Evolutionary conservation across 2,329 filamentous ascomycete species (phyloP).

Genomic region (Talaromyces sp.): DNA sequence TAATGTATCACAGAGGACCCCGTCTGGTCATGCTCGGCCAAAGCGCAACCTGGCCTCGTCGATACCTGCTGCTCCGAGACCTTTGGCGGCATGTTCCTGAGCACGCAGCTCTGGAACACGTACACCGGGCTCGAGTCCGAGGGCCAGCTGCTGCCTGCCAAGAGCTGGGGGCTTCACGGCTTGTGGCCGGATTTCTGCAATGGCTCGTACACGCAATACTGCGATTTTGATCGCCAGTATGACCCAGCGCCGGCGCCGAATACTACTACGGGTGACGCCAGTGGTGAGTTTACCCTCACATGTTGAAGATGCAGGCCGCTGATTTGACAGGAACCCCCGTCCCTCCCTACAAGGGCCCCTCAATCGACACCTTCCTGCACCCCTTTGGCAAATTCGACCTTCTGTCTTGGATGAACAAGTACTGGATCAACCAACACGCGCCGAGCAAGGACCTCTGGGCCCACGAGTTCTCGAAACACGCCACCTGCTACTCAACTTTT

Average conservation of each 20-base stretch:
- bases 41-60: conserved; percentile 42
- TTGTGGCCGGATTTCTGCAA: conserved; percentile 53
- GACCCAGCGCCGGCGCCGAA: conserved; percentile 59
- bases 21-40: conserved; percentile 47
- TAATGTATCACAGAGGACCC: conserved; percentile 12
- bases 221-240: conserved; percentile 61
- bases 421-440: conserved; percentile 57
- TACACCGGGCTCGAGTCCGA: conserved; percentile 57
- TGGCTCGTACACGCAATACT: conserved; percentile 63
- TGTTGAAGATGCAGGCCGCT: not conserved
- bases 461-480: conserved; percentile 66
- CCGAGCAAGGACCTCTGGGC: conserved; percentile 60
- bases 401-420: conserved; percentile 61
- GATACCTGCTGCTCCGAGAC: conserved; percentile 65
- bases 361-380: conserved; percentile 56
- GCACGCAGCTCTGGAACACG: conserved; percentile 62
- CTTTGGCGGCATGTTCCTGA: conserved; percentile 58
- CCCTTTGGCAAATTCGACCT: conserved; percentile 57
- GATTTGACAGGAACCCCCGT: conserved; percentile 41
- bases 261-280: conserved; percentile 55
- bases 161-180: conserved; percentile 59
- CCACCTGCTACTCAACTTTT: conserved; percentile 64
- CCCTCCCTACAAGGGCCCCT: conserved; percentile 54
- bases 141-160: conserved; percentile 55
- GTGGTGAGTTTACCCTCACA: conserved; percentile 29